Percentiles rank a stretch among this genome's conserved stretches.
phyloP scores from a whole-genome alignment of 2,329 filamentous ascomycete genomes.

The Aspergillus sp. region DNA sequence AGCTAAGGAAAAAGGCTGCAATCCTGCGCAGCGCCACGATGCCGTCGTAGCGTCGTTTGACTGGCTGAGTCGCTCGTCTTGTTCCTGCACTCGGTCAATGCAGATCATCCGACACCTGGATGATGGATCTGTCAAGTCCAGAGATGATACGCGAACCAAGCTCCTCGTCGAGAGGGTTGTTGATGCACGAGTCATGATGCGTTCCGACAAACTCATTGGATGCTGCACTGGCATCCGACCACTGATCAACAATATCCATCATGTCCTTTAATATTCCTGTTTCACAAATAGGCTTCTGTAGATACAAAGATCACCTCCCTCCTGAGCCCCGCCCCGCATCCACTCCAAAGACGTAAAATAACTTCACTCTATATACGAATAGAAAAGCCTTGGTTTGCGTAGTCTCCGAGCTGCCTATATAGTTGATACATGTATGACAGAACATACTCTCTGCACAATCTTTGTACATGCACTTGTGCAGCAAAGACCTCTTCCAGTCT shows the following conservation, averaged over 20 bases:
- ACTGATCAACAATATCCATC: background rate
- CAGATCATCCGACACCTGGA: conserved; percentile 8
- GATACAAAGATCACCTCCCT: background rate
- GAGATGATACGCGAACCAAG: background rate
- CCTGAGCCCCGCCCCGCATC: background rate
- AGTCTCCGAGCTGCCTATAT: background rate
- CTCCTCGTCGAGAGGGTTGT: background rate
- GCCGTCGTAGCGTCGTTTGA: background rate
- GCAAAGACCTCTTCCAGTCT: background rate
- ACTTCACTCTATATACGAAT: background rate
- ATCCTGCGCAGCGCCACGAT: background rate
- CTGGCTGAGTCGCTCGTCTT: background rate
- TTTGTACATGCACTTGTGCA: conserved; percentile 10
- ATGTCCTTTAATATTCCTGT: background rate
- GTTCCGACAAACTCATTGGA: background rate
- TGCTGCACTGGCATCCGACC: background rate
- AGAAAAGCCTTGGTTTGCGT: background rate
- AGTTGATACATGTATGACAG: background rate
- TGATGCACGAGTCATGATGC: background rate
- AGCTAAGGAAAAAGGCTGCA: background rate
- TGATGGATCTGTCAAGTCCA: background rate
- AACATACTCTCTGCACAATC: conserved; percentile 4
- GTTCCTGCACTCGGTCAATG: conserved; percentile 10
- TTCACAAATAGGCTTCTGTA: background rate
- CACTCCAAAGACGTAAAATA: background rate